These are phyloP conservation scores for Lentinus brumalis DNA, from an alignment of 768 basidiomycete species.

Conservation along the genomic window DNA sequence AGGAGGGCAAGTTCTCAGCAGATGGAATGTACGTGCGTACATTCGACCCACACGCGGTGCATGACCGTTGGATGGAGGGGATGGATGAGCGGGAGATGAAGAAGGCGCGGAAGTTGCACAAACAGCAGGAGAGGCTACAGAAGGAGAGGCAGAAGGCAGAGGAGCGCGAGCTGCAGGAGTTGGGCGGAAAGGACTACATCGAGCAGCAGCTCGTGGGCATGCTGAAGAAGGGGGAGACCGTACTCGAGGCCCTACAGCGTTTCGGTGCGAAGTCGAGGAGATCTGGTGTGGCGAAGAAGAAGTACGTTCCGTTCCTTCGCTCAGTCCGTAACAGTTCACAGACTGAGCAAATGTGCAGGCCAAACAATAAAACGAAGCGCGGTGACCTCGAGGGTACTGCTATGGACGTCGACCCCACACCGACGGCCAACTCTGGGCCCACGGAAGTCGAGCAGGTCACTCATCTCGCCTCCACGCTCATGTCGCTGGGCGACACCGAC, in stretches of 20 bases:
- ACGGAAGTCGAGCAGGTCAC: conserved; percentile 77
- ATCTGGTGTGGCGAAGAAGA: conserved; percentile 23
- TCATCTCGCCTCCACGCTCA: conserved; percentile 83
- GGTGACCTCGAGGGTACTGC: conserved; percentile 29
- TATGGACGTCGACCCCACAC: conserved; percentile 54
- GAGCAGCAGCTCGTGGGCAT: conserved; percentile 70
- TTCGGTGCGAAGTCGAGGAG: conserved; percentile 72
- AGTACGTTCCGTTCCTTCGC: conserved; percentile 16
- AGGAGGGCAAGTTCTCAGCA: conserved; percentile 94
- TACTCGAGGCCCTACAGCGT: conserved; percentile 86
- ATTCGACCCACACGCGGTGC: conserved; percentile 86
- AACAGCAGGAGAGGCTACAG: conserved; percentile 72
- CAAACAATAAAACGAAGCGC: conserved; percentile 34
- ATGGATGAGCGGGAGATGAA: conserved; percentile 85
- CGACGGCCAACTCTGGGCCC: conserved; percentile 13
- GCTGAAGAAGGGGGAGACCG: conserved; percentile 88
- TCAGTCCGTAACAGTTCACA: not conserved
- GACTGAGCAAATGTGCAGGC: conserved; percentile 23
- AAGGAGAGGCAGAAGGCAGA: conserved; percentile 69
- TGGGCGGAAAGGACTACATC: conserved; percentile 63
- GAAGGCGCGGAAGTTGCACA: conserved; percentile 74
- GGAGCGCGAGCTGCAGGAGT: conserved; percentile 69
- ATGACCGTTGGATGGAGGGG: conserved; percentile 97
- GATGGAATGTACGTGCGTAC: conserved; percentile 88
- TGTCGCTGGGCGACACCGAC: conserved; percentile 84